Conservation (phyloP, 78 protist species). For the Dictyostelium firmibasis region DNA sequence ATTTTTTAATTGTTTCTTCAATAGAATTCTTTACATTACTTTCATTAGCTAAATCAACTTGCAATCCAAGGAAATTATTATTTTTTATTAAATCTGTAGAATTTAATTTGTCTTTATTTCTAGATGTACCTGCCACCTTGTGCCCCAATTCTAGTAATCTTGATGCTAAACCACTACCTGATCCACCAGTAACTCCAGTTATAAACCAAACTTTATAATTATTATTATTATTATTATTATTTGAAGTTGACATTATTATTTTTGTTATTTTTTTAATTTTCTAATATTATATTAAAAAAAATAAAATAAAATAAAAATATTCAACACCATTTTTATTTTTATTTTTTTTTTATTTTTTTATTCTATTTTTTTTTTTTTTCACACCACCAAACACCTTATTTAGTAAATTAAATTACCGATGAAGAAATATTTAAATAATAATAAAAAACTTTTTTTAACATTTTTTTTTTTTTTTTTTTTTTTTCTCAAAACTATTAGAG, state of each 20-base stretch:
- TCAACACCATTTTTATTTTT: too few species aligned
- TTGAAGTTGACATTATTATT: background rate
- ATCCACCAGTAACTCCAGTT: conserved; percentile 24
- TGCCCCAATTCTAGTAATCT: background rate
- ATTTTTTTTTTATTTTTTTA: too few species aligned
- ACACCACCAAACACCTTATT: too few species aligned
- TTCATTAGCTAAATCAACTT: background rate
- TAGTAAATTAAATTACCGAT: too few species aligned
- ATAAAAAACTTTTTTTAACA: too few species aligned
- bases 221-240: background rate
- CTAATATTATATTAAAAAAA: too few species aligned
- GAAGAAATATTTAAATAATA: too few species aligned
- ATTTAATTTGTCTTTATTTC: background rate
- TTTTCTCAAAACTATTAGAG: too few species aligned
- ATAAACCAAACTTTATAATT: conserved; percentile 47
- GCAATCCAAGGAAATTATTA: background rate
- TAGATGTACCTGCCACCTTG: background rate
- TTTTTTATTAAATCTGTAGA: background rate
- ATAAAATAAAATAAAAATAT: too few species aligned
- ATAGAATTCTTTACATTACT: background rate
- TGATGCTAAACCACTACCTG: background rate
- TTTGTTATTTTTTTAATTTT: too few species aligned
- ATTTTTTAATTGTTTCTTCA: background rate
- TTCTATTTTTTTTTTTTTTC: too few species aligned
- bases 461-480: too few species aligned